Evolutionary conservation across 1,284 basidiomycete species (phyloP).

Genomic region (Leucoagaricus sp.): DNA sequence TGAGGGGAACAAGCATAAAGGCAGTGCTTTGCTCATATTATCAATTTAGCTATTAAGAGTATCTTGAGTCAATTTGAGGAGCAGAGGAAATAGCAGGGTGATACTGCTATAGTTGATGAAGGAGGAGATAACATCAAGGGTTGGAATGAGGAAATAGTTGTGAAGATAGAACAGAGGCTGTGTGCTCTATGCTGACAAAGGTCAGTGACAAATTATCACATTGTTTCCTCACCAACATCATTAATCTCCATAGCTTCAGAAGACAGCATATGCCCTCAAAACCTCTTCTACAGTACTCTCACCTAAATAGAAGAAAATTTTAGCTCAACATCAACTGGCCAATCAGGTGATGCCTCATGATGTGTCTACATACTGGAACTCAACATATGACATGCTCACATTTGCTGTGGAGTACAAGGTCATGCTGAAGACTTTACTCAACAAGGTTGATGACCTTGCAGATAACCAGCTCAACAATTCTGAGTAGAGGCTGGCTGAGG

Average conservation of each 20-base stretch:
- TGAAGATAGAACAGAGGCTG: background rate
- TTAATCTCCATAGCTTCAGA: background rate
- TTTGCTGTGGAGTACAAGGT: slow-evolving; percentile 12
- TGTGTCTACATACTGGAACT: slow-evolving; percentile 18
- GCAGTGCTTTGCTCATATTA: slow-evolving; percentile 9
- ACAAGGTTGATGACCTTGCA: background rate
- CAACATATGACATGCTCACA: slow-evolving; percentile 17
- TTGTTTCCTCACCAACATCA: background rate
- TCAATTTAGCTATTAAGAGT: slow-evolving; percentile 10
- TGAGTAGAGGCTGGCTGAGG: slow-evolving; percentile 11
- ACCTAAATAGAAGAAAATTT: background rate
- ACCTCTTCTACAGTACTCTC: background rate
- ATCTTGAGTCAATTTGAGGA: slow-evolving; percentile 1
- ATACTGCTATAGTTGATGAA: background rate
- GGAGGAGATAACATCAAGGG: background rate
- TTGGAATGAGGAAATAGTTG: background rate
- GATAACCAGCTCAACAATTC: background rate
- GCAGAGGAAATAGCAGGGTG: background rate
- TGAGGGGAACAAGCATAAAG: background rate
- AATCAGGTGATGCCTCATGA: slow-evolving; percentile 18
- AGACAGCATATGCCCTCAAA: background rate
- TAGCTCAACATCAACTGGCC: background rate
- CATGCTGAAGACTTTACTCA: background rate
- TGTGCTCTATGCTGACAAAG: slow-evolving; percentile 1
- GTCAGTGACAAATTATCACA: background rate